Base-by-base conservation (phyloP, 2,329 filamentous ascomycete species). In the Cytospora piceicola region DNA sequence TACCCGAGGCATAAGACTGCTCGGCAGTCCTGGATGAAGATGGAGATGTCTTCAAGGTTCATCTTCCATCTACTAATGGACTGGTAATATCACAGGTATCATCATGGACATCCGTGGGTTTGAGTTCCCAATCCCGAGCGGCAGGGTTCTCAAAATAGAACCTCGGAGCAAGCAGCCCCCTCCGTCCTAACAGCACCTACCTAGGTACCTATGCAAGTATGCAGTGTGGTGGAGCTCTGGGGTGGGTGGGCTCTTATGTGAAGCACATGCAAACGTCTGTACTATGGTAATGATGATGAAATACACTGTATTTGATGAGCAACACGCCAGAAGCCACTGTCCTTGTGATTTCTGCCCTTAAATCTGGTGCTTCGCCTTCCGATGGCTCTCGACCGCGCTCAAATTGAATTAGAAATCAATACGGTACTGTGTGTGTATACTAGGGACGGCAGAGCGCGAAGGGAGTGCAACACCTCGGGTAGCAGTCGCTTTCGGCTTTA, bases 391-490 rank as follows among this genome's bases (percentile, higher is more conserved):
- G n/a, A 24, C n/a, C 12, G 15, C 34, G 20, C 29, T 52, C n/a
- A 15, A 51, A 6, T 22, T 36, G 11, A 6, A 29, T n/a, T 22
- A 42, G 59, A 20, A 54, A 22, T 42, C 49, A 30, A 29, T 24
- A 39, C 29, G 27, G 58, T 36, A 29, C 58, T 39, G n/a, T 27
- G 32, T 34, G 5, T 15, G 29, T 60, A 12, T 24, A 20, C n/a
- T 51, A 29, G 9, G 24, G 30, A 34, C 24, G 22, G 20, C 46
- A 36, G 22, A 22, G 3, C 24, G 36, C 29, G 54, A 57, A 36
- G 34, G 36, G 52, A 49, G n/a, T 49, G 61, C 36, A 22, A 22
- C 60, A 52, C 61, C 53, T 52, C 53, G 53, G 53, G 12, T 57
- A 30, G 42, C 14, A 63, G 32, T 22, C 20, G 11, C 34, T 36